Percentiles rank a stretch among this genome's conserved stretches.
Evolutionary conservation across 2,329 filamentous ascomycete species (phyloP).

Genomic region (Epichloe aotearoae): DNA sequence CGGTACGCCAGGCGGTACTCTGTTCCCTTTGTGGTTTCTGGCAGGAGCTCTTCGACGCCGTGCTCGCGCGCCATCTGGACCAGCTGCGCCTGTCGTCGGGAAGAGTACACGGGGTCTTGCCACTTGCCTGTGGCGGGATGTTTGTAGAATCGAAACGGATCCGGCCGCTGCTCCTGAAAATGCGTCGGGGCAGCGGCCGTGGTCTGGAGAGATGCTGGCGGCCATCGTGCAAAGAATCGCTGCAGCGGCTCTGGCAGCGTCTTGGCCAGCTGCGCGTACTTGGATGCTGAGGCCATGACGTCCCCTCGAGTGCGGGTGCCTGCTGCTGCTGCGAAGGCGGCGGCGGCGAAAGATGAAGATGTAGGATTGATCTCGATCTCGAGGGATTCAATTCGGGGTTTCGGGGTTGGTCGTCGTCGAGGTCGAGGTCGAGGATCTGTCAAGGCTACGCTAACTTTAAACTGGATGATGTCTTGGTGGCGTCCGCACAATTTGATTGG

Average conservation of each 20-base stretch:
- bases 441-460: slow-evolving; percentile 7
- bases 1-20: slow-evolving; percentile 56
- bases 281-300: slow-evolving; percentile 23
- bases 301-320: background rate
- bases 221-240: slow-evolving; percentile 82
- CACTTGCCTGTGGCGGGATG: slow-evolving; percentile 69
- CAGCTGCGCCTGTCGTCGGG: slow-evolving; percentile 80
- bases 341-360: background rate
- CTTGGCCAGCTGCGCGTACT: slow-evolving; percentile 48
- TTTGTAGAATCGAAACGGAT: slow-evolving; percentile 73
- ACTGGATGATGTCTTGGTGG: background rate
- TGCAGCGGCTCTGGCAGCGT: slow-evolving; percentile 64
- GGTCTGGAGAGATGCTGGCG: slow-evolving; percentile 51
- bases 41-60: slow-evolving; percentile 70
- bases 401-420: background rate
- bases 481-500: slow-evolving; percentile 6
- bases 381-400: background rate
- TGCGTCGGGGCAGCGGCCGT: slow-evolving; percentile 28
- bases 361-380: background rate
- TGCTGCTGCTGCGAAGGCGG: background rate
- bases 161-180: slow-evolving; percentile 46
- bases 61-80: slow-evolving; percentile 71
- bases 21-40: slow-evolving; percentile 62
- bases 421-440: background rate
- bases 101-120: slow-evolving; percentile 71